Evolutionary conservation across 805 yeast genomes (phyloP).

Genomic region (Scheffersomyces spartinae): DNA sequence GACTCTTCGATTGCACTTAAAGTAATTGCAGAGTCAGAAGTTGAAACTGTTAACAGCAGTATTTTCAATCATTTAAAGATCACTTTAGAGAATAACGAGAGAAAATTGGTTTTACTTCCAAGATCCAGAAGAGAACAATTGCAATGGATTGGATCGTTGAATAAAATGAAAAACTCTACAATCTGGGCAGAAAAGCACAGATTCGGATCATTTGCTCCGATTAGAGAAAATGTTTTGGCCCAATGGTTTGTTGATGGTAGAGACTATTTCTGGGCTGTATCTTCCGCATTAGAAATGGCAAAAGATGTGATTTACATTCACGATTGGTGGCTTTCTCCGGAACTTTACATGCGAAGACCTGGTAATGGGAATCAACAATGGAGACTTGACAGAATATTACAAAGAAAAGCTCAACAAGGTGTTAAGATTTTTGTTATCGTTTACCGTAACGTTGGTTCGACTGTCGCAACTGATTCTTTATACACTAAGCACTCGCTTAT

Average conservation of each 20-base stretch:
- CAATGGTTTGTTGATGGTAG: constrained; percentile 97
- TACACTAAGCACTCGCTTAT: constrained; percentile 92
- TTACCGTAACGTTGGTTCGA: constrained; percentile 87
- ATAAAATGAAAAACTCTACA: constrained; percentile 53
- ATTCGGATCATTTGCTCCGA: constrained; percentile 88
- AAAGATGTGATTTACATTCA: constrained; percentile 87
- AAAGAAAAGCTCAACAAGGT: constrained; percentile 87
- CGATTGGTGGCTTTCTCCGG: constrained; percentile 99
- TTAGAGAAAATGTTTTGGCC: constrained; percentile 73
- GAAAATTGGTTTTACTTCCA: constrained; percentile 65
- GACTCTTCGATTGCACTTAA: constrained; percentile 23
- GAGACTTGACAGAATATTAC: constrained; percentile 80
- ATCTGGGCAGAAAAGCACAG: constrained; percentile 67
- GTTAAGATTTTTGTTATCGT: constrained; percentile 87
- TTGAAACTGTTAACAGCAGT: constrained; percentile 20
- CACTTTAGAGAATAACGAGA: constrained; percentile 60
- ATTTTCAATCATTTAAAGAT: constrained; percentile 43
- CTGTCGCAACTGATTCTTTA: constrained; percentile 86
- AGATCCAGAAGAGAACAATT: constrained; percentile 52
- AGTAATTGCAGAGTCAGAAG: constrained; percentile 11
- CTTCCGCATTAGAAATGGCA: constrained; percentile 88
- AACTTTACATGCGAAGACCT: constrained; percentile 83
- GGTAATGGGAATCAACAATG: constrained; percentile 91
- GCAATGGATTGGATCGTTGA: constrained; percentile 68
- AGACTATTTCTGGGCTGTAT: constrained; percentile 93